A percentile compares a stretch with the other conserved stretches of the same genome.
Conservation (phyloP, 2,329 filamentous ascomycete species). For the Sporothrix globosa region DNA sequence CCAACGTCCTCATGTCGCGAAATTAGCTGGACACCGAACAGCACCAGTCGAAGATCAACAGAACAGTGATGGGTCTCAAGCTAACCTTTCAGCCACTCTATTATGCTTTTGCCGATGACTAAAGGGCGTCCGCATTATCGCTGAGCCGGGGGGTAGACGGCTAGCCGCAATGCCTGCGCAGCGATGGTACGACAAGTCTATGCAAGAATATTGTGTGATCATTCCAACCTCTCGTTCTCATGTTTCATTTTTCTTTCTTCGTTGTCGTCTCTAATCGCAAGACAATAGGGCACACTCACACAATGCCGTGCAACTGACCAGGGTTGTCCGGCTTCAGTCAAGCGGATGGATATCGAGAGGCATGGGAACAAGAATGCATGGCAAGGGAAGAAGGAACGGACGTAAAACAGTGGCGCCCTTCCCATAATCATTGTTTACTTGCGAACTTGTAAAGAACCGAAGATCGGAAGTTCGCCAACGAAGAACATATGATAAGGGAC, state of each 20-base stretch:
- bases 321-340: neutral
- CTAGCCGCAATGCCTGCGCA: neutral
- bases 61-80: neutral
- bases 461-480: neutral
- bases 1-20: no score
- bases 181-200: slow-evolving; percentile 23
- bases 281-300: neutral
- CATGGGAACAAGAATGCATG: slow-evolving; percentile 3
- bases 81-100: no score
- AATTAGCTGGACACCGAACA: neutral
- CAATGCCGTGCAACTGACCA: slow-evolving; percentile 7
- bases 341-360: neutral
- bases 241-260: slow-evolving; percentile 8
- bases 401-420: neutral
- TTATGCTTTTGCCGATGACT: neutral
- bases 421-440: neutral
- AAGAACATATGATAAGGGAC: neutral
- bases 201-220: neutral
- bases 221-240: neutral
- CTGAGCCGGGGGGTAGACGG: neutral
- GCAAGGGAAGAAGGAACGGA: neutral
- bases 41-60: neutral
- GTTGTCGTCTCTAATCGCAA: neutral
- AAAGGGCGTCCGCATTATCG: slow-evolving; percentile 15
- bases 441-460: neutral